phyloP scores from a whole-genome alignment of 495 filamentous ascomycete species.

The Glarea lozoyensis region DNA sequence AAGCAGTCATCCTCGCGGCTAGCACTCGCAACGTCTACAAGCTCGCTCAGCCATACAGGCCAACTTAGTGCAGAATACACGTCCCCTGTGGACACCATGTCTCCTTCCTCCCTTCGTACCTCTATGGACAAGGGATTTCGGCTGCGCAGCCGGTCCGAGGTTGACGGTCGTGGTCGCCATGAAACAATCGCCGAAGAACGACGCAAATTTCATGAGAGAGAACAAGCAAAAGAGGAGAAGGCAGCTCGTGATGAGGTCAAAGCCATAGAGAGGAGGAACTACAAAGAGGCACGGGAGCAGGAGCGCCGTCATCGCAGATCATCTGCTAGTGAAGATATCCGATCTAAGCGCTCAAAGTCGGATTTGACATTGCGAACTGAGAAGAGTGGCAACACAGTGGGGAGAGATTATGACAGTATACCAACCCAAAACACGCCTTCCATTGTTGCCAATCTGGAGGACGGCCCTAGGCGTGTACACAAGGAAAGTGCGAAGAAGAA shows the following conservation, averaged over 20 bases:
- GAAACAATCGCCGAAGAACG: constrained; percentile 42
- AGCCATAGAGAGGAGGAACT: constrained; percentile 13
- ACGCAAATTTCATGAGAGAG: constrained; percentile 43
- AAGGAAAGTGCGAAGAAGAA: constrained; percentile 33
- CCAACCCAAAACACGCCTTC: neutral
- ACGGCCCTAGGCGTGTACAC: neutral
- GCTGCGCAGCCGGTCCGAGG: constrained; percentile 41
- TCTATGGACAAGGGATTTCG: constrained; percentile 44
- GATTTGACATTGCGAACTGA: constrained; percentile 14
- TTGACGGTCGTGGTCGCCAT: constrained; percentile 34
- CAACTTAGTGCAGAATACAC: constrained; percentile 17
- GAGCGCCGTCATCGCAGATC: constrained; percentile 10
- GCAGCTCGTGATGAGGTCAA: constrained; percentile 45
- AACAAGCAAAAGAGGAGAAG: constrained; percentile 46
- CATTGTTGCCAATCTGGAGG: neutral
- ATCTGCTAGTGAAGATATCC: constrained; percentile 14
- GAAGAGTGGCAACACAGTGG: constrained; percentile 7
- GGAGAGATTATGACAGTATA: constrained; percentile 8
- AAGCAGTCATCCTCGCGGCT: constrained; percentile 25
- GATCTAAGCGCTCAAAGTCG: constrained; percentile 16
- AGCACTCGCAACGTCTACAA: constrained; percentile 28
- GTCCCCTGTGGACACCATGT: constrained; percentile 16
- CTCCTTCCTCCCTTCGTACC: constrained; percentile 27
- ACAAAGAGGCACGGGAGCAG: constrained; percentile 17
- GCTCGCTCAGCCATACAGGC: constrained; percentile 21